phyloP scores from a whole-genome alignment of 306 rosid species.

The Vicia faba region DNA sequence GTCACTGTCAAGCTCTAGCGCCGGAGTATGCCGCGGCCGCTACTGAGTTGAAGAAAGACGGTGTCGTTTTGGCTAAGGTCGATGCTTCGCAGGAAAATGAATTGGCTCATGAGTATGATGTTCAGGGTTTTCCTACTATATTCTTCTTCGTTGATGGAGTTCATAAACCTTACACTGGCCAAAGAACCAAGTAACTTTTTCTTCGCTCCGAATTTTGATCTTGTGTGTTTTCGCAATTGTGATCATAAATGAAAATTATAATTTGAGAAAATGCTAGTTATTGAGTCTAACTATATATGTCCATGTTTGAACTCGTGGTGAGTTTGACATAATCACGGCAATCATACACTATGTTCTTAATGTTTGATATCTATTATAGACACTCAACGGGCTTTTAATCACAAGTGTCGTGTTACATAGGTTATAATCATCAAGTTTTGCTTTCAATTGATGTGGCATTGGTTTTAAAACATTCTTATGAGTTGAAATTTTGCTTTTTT shows the following conservation, averaged over 20 bases:
- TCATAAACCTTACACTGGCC: slow-evolving; percentile 83
- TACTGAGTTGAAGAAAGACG: slow-evolving; percentile 69
- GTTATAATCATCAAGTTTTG: slow-evolving; percentile 1
- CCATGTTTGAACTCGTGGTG: no score
- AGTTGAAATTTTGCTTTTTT: background rate
- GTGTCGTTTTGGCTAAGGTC: slow-evolving; percentile 82
- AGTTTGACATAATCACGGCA: no score
- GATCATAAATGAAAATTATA: background rate
- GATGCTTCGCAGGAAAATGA: slow-evolving; percentile 88
- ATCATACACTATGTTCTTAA: no score
- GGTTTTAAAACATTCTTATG: slow-evolving; percentile 10
- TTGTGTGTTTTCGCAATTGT: background rate
- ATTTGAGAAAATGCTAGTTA: background rate
- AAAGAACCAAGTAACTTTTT: slow-evolving; percentile 69
- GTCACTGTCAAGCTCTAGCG: slow-evolving; percentile 84
- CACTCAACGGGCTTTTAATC: background rate
- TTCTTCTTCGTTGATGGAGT: slow-evolving; percentile 79
- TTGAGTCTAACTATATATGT: background rate
- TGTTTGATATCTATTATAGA: no score
- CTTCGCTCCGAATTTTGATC: background rate
- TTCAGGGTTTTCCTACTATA: slow-evolving; percentile 86
- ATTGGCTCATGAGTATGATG: slow-evolving; percentile 73
- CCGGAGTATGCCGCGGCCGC: slow-evolving; percentile 96
- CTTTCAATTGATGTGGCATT: slow-evolving; percentile 5
- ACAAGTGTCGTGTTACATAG: background rate